These are phyloP conservation scores for Cystobasidium tubakii DNA, from an alignment of 768 basidiomycete genomes.

Conservation along the genomic window DNA sequence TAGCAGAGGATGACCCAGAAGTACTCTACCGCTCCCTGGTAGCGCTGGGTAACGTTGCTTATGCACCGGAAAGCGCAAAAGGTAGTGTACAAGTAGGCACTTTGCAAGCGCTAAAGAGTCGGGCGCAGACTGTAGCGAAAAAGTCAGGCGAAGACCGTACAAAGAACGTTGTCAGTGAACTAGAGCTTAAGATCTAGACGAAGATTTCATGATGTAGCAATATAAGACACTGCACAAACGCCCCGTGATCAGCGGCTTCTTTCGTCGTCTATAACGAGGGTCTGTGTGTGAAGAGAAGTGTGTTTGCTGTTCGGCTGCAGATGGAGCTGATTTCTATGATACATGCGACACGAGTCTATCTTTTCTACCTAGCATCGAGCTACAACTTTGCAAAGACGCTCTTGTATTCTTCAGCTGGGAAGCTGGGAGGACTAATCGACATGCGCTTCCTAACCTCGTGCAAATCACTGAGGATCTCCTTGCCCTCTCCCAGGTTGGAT, in stretches of 20 bases:
- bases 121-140: constrained; percentile 32
- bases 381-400: neutral
- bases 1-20: constrained; percentile 47
- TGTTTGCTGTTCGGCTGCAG: neutral
- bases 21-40: constrained; percentile 48
- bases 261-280: too few species aligned
- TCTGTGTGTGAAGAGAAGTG: too few species aligned
- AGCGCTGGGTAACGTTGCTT: constrained; percentile 50
- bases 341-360: neutral
- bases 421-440: neutral
- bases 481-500: neutral
- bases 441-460: neutral
- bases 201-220: neutral
- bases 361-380: neutral
- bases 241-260: too few species aligned
- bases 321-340: neutral
- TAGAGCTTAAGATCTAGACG: neutral
- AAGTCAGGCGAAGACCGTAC: constrained; percentile 32
- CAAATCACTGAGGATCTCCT: neutral
- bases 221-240: neutral
- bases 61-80: constrained; percentile 20
- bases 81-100: constrained; percentile 27
- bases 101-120: constrained; percentile 29
- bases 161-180: constrained; percentile 26
- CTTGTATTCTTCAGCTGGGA: constrained; percentile 20